Conservation (phyloP, 1,284 basidiomycete species). For the Taiwanofungus camphoratus region DNA sequence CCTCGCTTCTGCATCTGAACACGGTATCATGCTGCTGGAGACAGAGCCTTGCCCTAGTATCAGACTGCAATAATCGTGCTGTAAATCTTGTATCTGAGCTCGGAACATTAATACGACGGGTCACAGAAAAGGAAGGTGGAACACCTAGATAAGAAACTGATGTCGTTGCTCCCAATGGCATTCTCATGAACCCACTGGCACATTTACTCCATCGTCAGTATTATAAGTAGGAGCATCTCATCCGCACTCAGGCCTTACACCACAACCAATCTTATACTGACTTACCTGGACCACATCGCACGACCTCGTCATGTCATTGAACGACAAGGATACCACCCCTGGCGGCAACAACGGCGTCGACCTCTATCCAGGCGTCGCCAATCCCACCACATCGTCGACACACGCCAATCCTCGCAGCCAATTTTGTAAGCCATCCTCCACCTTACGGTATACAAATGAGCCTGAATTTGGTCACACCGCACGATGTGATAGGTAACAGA, state of each 20-base stretch:
- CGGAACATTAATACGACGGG: no score
- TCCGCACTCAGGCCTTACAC: not conserved
- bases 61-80: no score
- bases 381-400: slow-evolving; percentile 36
- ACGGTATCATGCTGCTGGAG: no score
- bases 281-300: not conserved
- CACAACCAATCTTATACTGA: not conserved
- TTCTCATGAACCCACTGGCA: not conserved
- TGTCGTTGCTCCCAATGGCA: not conserved
- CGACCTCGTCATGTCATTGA: slow-evolving; percentile 24
- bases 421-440: slow-evolving; percentile 34
- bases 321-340: slow-evolving; percentile 29
- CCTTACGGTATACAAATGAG: not conserved
- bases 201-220: not conserved
- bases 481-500: slow-evolving; percentile 42
- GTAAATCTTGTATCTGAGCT: no score
- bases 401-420: slow-evolving; percentile 34
- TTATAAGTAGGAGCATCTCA: not conserved
- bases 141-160: not conserved
- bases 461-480: not conserved
- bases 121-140: not conserved
- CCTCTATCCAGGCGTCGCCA: slow-evolving; percentile 40
- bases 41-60: no score
- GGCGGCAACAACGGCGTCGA: slow-evolving; percentile 30
- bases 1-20: no score